Evolutionary conservation across 805 yeast genomes (phyloP).

Genomic region (Lipomyces lipofer): DNA sequence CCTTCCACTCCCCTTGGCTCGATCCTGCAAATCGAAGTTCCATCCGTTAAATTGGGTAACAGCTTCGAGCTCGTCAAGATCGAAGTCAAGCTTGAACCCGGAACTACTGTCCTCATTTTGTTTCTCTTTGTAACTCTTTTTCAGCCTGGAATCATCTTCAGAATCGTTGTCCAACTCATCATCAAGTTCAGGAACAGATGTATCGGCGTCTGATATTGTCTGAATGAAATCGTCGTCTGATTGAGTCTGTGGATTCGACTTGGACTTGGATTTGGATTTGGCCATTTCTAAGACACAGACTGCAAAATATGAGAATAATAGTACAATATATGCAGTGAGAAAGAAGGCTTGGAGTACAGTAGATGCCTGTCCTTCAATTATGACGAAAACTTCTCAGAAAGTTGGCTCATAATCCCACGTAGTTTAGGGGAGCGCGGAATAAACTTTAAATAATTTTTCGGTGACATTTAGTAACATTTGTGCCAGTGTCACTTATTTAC

Average conservation of each 20-base stretch:
- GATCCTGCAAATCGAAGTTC: conserved; percentile 62
- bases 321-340: no score
- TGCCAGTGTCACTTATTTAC: not conserved
- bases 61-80: conserved; percentile 55
- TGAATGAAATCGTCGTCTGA: conserved; percentile 25
- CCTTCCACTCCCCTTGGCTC: conserved; percentile 40
- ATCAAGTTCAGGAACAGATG: conserved; percentile 23
- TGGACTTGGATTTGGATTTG: conserved; percentile 1
- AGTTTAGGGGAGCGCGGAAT: not conserved
- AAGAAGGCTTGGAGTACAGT: no score
- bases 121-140: not conserved
- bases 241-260: no score
- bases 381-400: no score
- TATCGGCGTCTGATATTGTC: conserved; percentile 29
- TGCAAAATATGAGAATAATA: no score
- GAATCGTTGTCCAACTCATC: conserved; percentile 27
- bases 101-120: not conserved
- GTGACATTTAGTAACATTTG: not conserved
- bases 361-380: no score
- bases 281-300: no score
- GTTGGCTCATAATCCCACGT: no score
- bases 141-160: conserved; percentile 2
- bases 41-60: conserved; percentile 66
- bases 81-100: conserved; percentile 67
- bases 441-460: conserved; percentile 1